Evolutionary conservation across 169 alveolate species (phyloP).

Genomic region (Cryptosporidium canis): DNA sequence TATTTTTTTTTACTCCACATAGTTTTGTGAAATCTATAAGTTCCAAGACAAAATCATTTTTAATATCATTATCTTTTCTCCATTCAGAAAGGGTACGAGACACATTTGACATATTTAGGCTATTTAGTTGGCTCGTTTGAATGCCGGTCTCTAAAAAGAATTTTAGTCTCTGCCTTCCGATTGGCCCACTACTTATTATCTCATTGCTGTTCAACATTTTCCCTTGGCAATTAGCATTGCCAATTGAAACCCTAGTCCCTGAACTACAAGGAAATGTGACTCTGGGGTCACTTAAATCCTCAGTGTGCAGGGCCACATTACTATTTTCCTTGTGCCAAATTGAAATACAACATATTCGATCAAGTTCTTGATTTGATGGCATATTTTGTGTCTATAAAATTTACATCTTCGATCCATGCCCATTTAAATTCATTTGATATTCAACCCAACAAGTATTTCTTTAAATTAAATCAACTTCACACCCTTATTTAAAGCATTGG

Average conservation of each 20-base stretch:
- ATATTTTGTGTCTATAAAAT: neutral
- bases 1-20: slow-evolving; percentile 51
- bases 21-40: slow-evolving; percentile 39
- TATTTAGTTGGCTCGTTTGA: neutral
- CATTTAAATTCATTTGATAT: neutral
- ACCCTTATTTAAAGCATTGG: too few relatives aligned
- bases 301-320: neutral
- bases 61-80: slow-evolving; percentile 37
- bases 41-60: slow-evolving; percentile 42
- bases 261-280: slow-evolving; percentile 1
- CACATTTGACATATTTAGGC: neutral
- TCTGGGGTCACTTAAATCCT: neutral
- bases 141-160: slow-evolving; percentile 18
- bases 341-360: slow-evolving; percentile 44
- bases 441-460: neutral
- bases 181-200: slow-evolving; percentile 43
- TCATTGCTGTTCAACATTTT: neutral
- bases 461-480: neutral
- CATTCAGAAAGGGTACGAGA: slow-evolving; percentile 57
- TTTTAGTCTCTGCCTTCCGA: slow-evolving; percentile 19
- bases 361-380: neutral
- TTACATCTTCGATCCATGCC: neutral
- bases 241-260: slow-evolving; percentile 5
- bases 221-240: neutral
- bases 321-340: slow-evolving; percentile 47